phyloP scores from a whole-genome alignment of 1,284 basidiomycete genomes.

The Sanghuangporus sanghuang region DNA sequence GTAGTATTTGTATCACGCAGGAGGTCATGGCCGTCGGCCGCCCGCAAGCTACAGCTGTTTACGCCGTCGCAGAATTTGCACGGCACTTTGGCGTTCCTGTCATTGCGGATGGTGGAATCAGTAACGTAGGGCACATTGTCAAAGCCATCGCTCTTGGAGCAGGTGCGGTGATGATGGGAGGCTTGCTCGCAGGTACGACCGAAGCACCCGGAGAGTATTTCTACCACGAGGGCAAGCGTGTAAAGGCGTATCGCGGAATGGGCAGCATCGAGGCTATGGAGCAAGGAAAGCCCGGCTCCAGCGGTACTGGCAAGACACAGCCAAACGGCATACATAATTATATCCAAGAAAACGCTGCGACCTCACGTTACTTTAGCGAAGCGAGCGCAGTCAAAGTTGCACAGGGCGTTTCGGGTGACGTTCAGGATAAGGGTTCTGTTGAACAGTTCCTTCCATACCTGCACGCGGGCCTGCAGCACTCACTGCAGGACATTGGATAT shows the following conservation, averaged over 20 bases:
- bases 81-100: constrained; percentile 93
- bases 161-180: constrained; percentile 98
- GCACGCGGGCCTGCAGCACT: constrained; percentile 91
- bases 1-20: constrained; percentile 99
- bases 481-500: constrained; percentile 91
- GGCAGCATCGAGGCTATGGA: constrained; percentile 97
- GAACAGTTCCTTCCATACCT: constrained; percentile 92
- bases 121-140: constrained; percentile 96
- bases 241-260: constrained; percentile 99
- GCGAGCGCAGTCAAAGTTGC: constrained; percentile 94
- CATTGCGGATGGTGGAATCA: constrained; percentile 96
- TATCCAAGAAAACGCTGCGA: constrained; percentile 90
- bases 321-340: neutral
- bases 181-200: constrained; percentile 91
- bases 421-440: constrained; percentile 95
- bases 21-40: constrained; percentile 99
- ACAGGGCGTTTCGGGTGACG: constrained; percentile 94
- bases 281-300: constrained; percentile 53
- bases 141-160: constrained; percentile 95
- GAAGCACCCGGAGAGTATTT: constrained; percentile 99
- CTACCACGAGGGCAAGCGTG: constrained; percentile 97
- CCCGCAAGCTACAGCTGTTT: constrained; percentile 95
- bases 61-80: constrained; percentile 92
- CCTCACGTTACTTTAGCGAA: constrained; percentile 96
- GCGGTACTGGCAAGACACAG: neutral